phyloP scores from a whole-genome alignment of 345 rosid species.

The Excoecaria agallocha region DNA sequence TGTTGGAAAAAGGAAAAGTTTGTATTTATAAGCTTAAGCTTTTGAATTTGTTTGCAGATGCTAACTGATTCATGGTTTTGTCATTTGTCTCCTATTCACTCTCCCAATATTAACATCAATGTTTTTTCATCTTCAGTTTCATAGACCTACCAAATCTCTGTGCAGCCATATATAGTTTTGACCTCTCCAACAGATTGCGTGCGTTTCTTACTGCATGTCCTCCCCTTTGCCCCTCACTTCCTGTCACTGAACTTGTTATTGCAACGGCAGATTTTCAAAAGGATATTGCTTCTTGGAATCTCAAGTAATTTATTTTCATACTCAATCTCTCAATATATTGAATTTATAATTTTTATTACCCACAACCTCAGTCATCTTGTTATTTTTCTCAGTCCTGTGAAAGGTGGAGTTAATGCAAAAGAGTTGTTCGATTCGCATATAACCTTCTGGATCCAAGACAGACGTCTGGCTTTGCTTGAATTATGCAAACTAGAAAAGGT shows the following conservation, averaged over 20 bases:
- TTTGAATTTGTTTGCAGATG: slow-evolving; percentile 1
- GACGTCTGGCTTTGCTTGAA: slow-evolving; percentile 17
- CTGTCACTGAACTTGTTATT: slow-evolving; percentile 25
- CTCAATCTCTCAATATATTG: background rate
- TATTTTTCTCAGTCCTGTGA: slow-evolving; percentile 12
- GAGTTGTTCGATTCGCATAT: slow-evolving; percentile 24
- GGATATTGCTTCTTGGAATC: slow-evolving; percentile 32
- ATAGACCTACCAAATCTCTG: slow-evolving; percentile 30
- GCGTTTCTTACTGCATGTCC: slow-evolving; percentile 25
- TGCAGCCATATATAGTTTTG: slow-evolving; percentile 24
- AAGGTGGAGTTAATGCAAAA: slow-evolving; percentile 26
- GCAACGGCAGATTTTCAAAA: slow-evolving; percentile 32
- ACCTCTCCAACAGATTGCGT: slow-evolving; percentile 19
- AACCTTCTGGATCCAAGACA: slow-evolving; percentile 29
- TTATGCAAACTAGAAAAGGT: slow-evolving; percentile 28
- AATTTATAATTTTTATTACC: background rate
- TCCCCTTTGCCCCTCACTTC: slow-evolving; percentile 20
- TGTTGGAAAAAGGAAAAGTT: background rate
- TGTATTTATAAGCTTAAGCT: background rate
- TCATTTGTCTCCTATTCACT: background rate
- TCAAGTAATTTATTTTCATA: slow-evolving; percentile 13
- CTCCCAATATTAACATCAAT: background rate
- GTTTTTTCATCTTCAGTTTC: slow-evolving; percentile 14
- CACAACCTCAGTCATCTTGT: background rate
- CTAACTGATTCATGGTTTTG: background rate